Percentiles rank a stretch among this genome's conserved stretches.
Conservation (phyloP, 306 rosid genomes). For the Ziziphus jujuba region DNA sequence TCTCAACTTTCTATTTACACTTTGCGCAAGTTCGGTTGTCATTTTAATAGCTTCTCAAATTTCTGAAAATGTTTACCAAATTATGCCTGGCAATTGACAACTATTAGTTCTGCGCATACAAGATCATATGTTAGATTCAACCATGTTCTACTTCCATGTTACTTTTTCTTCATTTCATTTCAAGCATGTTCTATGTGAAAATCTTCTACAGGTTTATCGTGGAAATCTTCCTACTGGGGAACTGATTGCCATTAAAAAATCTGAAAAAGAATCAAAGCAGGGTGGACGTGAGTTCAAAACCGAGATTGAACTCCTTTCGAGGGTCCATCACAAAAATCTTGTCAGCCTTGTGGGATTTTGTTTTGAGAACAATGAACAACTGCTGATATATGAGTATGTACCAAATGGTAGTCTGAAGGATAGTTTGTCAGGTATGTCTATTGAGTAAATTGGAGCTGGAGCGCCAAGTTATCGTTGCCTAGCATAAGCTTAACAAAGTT, state of each 20-base stretch:
- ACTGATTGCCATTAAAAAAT: constrained; percentile 70
- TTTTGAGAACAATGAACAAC: constrained; percentile 78
- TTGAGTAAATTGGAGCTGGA: too few species aligned
- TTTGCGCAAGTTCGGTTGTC: too few species aligned
- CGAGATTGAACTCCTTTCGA: constrained; percentile 87
- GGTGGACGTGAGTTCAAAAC: constrained; percentile 71
- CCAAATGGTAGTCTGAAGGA: constrained; percentile 72
- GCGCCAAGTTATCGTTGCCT: not conserved
- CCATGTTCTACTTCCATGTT: too few species aligned
- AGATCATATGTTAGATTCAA: too few species aligned
- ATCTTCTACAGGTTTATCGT: constrained; percentile 58
- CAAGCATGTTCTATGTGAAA: not conserved
- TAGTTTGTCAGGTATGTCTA: constrained; percentile 64
- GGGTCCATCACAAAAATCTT: constrained; percentile 85
- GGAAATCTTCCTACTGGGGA: constrained; percentile 59
- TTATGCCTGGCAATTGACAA: too few species aligned
- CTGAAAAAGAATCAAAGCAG: constrained; percentile 66
- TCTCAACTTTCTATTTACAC: not conserved
- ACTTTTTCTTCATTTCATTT: too few species aligned
- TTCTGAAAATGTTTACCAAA: too few species aligned
- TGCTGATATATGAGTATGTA: constrained; percentile 72
- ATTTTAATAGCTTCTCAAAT: too few species aligned
- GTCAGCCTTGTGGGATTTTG: constrained; percentile 77
- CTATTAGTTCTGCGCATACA: too few species aligned
- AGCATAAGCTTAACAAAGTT: too few species aligned